These are phyloP conservation scores for Arthrinium phaeospermum DNA, from an alignment of 2,329 filamentous ascomycete species.

Conservation along the genomic window DNA sequence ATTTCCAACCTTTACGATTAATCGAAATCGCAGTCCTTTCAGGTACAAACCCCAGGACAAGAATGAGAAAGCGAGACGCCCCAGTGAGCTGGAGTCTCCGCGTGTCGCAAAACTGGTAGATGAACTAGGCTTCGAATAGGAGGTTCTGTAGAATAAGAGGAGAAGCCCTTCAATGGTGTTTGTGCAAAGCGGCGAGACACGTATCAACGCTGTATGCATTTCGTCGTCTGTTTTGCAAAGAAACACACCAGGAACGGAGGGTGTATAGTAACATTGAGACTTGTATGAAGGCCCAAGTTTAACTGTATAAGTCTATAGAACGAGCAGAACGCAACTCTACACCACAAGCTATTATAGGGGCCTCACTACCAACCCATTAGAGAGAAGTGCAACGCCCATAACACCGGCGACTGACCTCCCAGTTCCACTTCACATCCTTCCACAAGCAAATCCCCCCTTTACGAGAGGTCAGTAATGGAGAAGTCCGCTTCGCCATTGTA, in stretches of 20 bases:
- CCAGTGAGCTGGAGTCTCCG: conserved; percentile 7
- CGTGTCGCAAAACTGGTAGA: neutral
- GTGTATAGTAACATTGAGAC: too few species aligned
- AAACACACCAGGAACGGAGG: too few species aligned
- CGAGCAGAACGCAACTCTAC: neutral
- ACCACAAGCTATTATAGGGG: too few species aligned
- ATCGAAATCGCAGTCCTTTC: neutral
- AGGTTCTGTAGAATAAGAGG: neutral
- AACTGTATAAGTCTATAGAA: neutral
- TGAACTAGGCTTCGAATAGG: neutral
- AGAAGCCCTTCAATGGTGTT: too few species aligned
- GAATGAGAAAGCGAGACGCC: neutral
- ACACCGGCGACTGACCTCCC: neutral
- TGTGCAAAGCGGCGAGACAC: too few species aligned
- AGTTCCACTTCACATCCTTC: neutral
- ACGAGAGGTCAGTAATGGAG: neutral
- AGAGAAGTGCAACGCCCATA: neutral
- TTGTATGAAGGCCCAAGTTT: too few species aligned
- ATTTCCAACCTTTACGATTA: neutral
- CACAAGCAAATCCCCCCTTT: neutral
- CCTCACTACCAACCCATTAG: neutral
- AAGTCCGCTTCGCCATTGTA: neutral
- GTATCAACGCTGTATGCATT: too few species aligned
- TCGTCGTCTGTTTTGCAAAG: too few species aligned
- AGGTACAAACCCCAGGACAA: conserved; percentile 7